These are phyloP conservation scores for Trebouxia sp. DNA, from an alignment of 139 green algal genomes.

Conservation along the genomic window DNA sequence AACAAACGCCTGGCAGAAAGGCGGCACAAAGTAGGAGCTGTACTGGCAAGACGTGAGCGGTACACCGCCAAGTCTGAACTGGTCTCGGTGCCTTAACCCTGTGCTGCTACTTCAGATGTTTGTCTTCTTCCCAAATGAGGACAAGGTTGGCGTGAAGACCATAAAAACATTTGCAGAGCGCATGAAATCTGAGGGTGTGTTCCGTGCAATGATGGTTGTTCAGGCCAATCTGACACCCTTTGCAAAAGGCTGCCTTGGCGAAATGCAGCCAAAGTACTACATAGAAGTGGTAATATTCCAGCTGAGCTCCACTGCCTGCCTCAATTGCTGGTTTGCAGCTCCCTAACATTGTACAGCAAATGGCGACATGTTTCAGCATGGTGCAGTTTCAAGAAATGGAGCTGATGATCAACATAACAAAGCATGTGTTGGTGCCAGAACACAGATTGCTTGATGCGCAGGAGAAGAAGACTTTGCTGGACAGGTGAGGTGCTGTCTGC, in stretches of 20 bases:
- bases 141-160: conserved; percentile 94
- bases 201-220: conserved; percentile 89
- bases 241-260: conserved; percentile 66
- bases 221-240: conserved; percentile 72
- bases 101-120: conserved; percentile 75
- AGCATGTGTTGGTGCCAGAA: conserved; percentile 91
- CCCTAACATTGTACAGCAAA: neutral
- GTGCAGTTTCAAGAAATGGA: conserved; percentile 84
- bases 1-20: too few species aligned
- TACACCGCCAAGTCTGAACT: too few species aligned
- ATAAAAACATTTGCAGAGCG: conserved; percentile 90
- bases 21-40: too few species aligned
- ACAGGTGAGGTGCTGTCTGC: conserved; percentile 50
- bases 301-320: neutral
- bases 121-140: conserved; percentile 94
- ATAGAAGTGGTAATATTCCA: conserved; percentile 71
- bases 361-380: neutral
- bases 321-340: neutral
- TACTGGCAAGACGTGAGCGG: too few species aligned
- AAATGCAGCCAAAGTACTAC: conserved; percentile 78
- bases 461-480: conserved; percentile 90
- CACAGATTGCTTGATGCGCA: conserved; percentile 83
- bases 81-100: neutral
- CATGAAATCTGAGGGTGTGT: conserved; percentile 88
- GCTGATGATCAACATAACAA: conserved; percentile 97